Conservation (phyloP, 164 flowering plant genomes). For the Vitis rotundifolia region DNA sequence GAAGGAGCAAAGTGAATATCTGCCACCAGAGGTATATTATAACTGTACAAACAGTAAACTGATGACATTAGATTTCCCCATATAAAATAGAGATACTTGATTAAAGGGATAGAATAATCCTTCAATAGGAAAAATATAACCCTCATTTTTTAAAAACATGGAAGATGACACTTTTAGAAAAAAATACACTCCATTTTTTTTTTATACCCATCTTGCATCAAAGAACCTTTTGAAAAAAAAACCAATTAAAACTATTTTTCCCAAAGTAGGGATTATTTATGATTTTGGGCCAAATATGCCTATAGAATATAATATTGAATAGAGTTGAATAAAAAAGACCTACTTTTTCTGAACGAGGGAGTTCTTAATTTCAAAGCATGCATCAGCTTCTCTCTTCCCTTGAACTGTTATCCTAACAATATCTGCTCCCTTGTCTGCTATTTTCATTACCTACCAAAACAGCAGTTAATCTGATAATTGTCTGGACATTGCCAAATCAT, state of each 20-base stretch:
- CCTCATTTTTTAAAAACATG: too few relatives aligned
- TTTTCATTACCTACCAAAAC: conserved; percentile 77
- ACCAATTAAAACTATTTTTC: too few relatives aligned
- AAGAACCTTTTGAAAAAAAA: too few relatives aligned
- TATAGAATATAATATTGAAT: neutral
- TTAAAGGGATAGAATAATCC: too few relatives aligned
- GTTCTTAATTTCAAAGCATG: conserved; percentile 92
- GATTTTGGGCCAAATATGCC: neutral
- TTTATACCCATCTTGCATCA: too few relatives aligned
- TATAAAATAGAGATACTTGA: neutral
- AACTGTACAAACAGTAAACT: conserved; percentile 51
- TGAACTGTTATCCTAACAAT: conserved; percentile 96
- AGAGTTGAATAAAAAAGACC: conserved; percentile 11
- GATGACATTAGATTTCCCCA: neutral
- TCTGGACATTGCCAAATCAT: too few relatives aligned
- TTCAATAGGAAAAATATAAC: too few relatives aligned
- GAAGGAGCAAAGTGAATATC: conserved; percentile 98
- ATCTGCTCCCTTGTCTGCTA: conserved; percentile 95
- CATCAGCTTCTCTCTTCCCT: conserved; percentile 98
- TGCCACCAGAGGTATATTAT: conserved; percentile 93
- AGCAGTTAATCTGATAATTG: conserved; percentile 10
- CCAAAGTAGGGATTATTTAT: too few relatives aligned
- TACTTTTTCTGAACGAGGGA: conserved; percentile 91
- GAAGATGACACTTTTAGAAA: too few relatives aligned
- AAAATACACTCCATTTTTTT: too few relatives aligned